These are phyloP conservation scores for Botrytis tulipae DNA, from an alignment of 2,329 filamentous ascomycete species.

Conservation along the genomic window DNA sequence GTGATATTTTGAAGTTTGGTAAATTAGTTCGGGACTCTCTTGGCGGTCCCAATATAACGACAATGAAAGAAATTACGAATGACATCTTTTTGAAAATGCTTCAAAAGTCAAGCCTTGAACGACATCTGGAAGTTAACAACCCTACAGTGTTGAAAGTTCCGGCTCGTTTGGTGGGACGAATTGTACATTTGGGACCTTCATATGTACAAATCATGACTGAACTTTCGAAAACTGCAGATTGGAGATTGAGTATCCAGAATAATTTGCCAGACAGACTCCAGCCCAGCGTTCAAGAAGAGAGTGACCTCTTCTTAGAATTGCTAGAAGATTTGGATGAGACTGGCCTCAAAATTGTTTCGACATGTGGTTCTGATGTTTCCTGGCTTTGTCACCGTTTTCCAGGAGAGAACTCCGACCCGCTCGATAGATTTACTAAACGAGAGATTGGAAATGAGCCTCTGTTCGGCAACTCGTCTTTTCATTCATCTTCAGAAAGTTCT, in stretches of 20 bases:
- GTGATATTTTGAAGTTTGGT: slow-evolving; percentile 19
- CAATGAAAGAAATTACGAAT: slow-evolving; percentile 2
- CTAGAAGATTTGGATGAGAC: slow-evolving; percentile 3
- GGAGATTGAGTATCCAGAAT: slow-evolving; percentile 19
- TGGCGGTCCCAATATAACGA: slow-evolving; percentile 6
- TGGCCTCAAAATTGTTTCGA: not conserved
- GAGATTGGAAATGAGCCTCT: not conserved
- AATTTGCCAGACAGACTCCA: not conserved
- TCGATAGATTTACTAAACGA: not conserved
- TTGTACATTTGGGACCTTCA: slow-evolving; percentile 20
- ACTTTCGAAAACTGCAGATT: slow-evolving; percentile 11
- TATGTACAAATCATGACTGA: slow-evolving; percentile 18
- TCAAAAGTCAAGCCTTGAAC: not conserved
- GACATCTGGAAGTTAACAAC: not conserved
- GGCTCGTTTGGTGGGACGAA: slow-evolving; percentile 16
- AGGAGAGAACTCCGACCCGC: not conserved
- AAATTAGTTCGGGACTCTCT: slow-evolving; percentile 19
- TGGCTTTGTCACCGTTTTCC: not conserved
- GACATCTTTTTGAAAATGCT: slow-evolving; percentile 5
- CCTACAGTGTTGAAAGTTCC: slow-evolving; percentile 12
- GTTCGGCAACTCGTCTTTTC: not conserved
- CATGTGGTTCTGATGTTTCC: slow-evolving; percentile 4
- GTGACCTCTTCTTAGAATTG: slow-evolving; percentile 19
- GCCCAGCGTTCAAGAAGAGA: slow-evolving; percentile 19
- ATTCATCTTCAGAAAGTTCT: not conserved